Evolutionary conservation across 2,329 filamentous ascomycete species (phyloP), one percentile per base, ranked within the genome.

Genomic region (Dendryphion nanum): DNA sequence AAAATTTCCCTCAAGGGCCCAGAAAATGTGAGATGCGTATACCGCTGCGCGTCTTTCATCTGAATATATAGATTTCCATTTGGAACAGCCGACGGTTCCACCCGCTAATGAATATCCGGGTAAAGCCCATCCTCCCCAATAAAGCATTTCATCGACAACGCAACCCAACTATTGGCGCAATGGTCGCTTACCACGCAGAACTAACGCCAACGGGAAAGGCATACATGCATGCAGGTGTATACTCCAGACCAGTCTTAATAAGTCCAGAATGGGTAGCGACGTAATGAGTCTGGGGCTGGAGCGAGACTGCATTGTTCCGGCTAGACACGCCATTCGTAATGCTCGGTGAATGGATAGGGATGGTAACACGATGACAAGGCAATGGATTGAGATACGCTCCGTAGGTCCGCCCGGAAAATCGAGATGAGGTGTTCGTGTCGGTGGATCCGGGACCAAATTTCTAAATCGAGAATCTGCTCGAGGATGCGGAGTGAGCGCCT

Each of bases 21-120:
- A 40, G 17, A 34, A 34, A n/a, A 26, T 23, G 26, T 16, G 33
- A 19, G 17, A 32, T 30, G 30, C 29, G 30, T 14, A 23, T 13
- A 16, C 21, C 12, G 14, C 18, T 41, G 38, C 38, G 38, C 38
- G 38, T 26, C 28, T 33, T n/a, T 41, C 38, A 41, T 41, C 35
- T 41, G n/a, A 10, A 33, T 37, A 41, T 33, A 41, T 37, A 23
- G n/a, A 33, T n/a, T 28, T 29, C 33, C 29, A 33, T 36, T 28
- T 36, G 18, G 15, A n/a, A n/a, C 13, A 13, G 15, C 14, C 10
- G 14, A 53, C 36, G n/a, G 10, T 10, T n/a, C 23, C 23, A 8
- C 10, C n/a, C 23, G 10, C 10, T n/a, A 10, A 10, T 26, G 23
- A 26, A 10, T 26, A 26, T n/a, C 23, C 23, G 23, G 23, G 23